These are phyloP conservation scores for Mycena pura DNA, from an alignment of 768 basidiomycete genomes.

Conservation along the genomic window DNA sequence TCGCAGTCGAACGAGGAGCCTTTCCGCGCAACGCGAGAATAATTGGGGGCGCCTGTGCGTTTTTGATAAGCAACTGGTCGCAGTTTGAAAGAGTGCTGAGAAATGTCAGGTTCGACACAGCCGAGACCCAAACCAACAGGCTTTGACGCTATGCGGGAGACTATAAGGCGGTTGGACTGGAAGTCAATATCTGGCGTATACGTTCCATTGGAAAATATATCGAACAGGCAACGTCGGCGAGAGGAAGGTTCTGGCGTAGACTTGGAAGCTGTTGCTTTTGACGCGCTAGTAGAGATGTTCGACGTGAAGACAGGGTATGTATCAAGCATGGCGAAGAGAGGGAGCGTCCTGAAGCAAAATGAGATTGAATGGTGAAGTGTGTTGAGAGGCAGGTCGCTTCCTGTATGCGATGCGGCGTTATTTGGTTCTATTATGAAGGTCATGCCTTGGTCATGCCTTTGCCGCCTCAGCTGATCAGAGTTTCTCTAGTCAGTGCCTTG, in stretches of 20 bases:
- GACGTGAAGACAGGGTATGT: not conserved
- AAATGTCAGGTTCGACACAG: not conserved
- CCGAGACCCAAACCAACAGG: conserved; percentile 9
- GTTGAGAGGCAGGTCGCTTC: not conserved
- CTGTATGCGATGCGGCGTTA: conserved; percentile 6
- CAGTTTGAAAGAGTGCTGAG: not conserved
- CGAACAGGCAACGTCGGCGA: not conserved
- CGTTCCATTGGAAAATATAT: not conserved
- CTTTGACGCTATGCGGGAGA: not conserved
- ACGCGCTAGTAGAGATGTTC: conserved; percentile 14
- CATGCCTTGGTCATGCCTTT: not conserved
- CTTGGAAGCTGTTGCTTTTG: not conserved
- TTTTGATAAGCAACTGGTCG: not conserved
- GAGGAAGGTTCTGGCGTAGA: not conserved
- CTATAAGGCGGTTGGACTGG: not conserved
- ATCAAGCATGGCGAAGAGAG: conserved; percentile 9
- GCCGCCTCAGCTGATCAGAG: conserved; percentile 6
- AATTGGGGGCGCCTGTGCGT: not conserved
- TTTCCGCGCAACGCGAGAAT: not conserved
- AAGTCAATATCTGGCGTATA: conserved; percentile 3
- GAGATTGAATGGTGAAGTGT: too few species aligned
- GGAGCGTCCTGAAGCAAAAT: not conserved
- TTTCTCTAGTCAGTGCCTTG: conserved; percentile 39
- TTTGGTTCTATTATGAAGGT: conserved; percentile 8
- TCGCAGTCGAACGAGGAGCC: conserved; percentile 13